Evolutionary conservation across 352 stramenopile genomes (phyloP), one percentile per base, ranked within the genome.

Genomic region (Globisporangium ultimum): DNA sequence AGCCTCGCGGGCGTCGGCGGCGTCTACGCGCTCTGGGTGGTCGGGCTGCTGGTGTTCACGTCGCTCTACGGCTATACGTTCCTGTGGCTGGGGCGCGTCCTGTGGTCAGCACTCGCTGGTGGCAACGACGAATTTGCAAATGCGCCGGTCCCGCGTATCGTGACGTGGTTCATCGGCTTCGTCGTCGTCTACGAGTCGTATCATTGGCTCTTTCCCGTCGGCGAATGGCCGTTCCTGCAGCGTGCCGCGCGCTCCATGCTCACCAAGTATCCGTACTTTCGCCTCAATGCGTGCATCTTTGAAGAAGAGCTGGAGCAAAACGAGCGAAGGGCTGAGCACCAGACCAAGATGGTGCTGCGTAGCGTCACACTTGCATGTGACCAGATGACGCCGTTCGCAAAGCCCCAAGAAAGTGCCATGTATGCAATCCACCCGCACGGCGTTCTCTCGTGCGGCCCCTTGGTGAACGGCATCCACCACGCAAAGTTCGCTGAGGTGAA

Each of bases 401-500:
- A 66, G 20, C 21, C 61, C 3, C 67, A 80, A n/a, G 77, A 85
- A 45, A 72, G 66, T n/a, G 59, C 79, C 4, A 63, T 87, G 43
- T 71, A 81, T 18, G 67, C 68, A 6, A 84, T 84, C 53, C 78
- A 90, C 45, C 78, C 80, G 32, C 80, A 90, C 46, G 80, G 80
- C 21, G 63, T 86, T 13, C 55, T 87, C 22, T 77, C 71, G 13
- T 76, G 65, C 40, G 80, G 78, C 0, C 80, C 77, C 38, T 67
- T 62, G 1, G 50, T 83, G 24, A 88, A 89, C 47, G 78, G 73
- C 36, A 71, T 65, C 4, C 72, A 80, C 46, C 66, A 81, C 54
- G 56, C 68, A 48, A 58, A 66, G 1, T 89, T 87, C 47, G 22
- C 71, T 5, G 57, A 77, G 12, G 70, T 66, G n/a, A 64, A 73